Percentiles rank a stretch among this genome's conserved stretches.
Evolutionary conservation across 176 grass and related monocot genomes (phyloP).

Genomic region (Pontederia crassipes): DNA sequence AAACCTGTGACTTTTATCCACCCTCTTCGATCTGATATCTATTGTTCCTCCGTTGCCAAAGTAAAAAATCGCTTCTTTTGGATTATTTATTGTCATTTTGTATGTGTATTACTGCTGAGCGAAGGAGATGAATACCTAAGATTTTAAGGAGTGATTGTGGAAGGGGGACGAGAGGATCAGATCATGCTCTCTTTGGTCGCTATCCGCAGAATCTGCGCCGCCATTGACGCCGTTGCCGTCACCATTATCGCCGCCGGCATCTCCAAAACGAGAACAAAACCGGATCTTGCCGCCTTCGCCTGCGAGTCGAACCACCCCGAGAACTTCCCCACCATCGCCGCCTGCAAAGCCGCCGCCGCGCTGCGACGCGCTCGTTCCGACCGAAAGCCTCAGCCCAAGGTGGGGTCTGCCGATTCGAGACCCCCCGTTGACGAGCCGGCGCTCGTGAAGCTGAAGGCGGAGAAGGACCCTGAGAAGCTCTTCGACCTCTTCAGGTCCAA

Average conservation of each 20-base stretch:
- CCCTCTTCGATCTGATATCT: no score
- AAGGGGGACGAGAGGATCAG: not conserved
- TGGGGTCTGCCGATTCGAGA: not conserved
- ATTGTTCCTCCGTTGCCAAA: no score
- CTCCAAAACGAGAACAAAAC: slow-evolving; percentile 31
- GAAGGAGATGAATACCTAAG: no score
- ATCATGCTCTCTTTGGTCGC: slow-evolving; percentile 48
- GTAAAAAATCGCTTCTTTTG: no score
- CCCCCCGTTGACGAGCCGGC: slow-evolving; percentile 21
- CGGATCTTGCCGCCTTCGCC: slow-evolving; percentile 28
- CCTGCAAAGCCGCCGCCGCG: slow-evolving; percentile 43
- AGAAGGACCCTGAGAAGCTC: slow-evolving; percentile 67
- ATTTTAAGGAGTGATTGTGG: no score
- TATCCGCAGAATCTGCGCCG: slow-evolving; percentile 68
- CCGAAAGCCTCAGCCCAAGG: not conserved
- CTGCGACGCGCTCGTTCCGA: not conserved
- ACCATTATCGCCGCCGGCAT: slow-evolving; percentile 72
- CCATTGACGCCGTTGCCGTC: slow-evolving; percentile 77
- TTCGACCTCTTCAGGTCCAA: slow-evolving; percentile 71
- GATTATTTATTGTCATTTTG: no score
- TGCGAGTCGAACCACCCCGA: slow-evolving; percentile 16
- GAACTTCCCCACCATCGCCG: slow-evolving; percentile 65
- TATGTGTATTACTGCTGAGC: no score
- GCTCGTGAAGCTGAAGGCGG: slow-evolving; percentile 52
- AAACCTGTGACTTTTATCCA: no score